Percentiles rank a stretch among this genome's conserved stretches.
Evolutionary conservation across 129 eudicot species (phyloP).

Genomic region (Saussurea involucrata): DNA sequence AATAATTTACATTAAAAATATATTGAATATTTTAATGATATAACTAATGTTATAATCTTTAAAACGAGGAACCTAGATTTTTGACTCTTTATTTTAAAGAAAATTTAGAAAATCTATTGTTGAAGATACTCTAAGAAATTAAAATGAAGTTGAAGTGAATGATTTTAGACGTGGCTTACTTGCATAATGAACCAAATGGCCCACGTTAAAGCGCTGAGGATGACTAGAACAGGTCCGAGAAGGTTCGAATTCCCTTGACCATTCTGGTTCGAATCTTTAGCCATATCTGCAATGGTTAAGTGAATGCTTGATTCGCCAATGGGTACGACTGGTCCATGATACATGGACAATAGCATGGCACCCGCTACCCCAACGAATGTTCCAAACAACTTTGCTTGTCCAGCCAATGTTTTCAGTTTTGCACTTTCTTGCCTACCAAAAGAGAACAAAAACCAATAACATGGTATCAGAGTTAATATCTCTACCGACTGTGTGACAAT

Average conservation of each 20-base stretch:
- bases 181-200: conserved; percentile 72
- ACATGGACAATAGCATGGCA: conserved; percentile 70
- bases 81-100: neutral
- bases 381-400: conserved; percentile 74
- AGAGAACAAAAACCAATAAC: neutral
- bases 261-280: neutral
- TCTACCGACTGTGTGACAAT: neutral
- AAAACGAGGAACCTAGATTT: neutral
- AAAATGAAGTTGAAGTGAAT: neutral
- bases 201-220: conserved; percentile 48
- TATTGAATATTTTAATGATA: no score
- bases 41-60: no score
- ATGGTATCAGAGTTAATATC: neutral
- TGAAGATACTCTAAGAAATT: neutral
- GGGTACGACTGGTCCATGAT: conserved; percentile 61
- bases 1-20: no score
- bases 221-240: conserved; percentile 57
- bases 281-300: conserved; percentile 36
- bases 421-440: conserved; percentile 54
- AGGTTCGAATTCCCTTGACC: conserved; percentile 19
- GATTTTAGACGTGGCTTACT: conserved; percentile 33
- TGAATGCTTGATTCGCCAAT: conserved; percentile 52
- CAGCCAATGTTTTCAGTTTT: conserved; percentile 50
- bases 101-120: no score
- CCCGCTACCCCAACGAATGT: conserved; percentile 70